These are phyloP conservation scores for Claviceps sp. DNA, from an alignment of 2,329 filamentous ascomycete genomes.

Conservation along the genomic window DNA sequence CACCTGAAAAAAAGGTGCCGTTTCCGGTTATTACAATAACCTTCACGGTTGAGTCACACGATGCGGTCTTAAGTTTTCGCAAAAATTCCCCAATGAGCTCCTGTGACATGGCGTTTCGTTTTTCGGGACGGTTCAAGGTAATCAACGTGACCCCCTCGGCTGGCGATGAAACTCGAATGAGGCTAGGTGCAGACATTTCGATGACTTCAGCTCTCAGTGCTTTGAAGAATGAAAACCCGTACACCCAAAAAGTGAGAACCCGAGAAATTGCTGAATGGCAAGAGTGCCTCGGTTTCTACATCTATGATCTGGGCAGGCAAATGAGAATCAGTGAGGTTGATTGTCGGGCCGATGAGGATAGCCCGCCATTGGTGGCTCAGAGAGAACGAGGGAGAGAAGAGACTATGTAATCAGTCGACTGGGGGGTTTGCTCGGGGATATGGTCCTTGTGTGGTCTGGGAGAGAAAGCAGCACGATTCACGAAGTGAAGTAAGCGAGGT, in stretches of 20 bases:
- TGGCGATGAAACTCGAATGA: slow-evolving; percentile 10
- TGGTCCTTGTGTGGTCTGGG: not conserved
- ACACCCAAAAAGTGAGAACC: not conserved
- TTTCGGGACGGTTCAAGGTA: slow-evolving; percentile 38
- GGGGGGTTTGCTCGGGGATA: not conserved
- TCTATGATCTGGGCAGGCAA: not conserved
- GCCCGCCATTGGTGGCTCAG: not conserved
- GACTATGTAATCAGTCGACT: not conserved
- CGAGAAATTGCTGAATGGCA: not conserved
- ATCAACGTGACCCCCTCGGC: slow-evolving; percentile 29
- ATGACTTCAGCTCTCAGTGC: not conserved
- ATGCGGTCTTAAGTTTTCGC: slow-evolving; percentile 12
- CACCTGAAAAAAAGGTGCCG: slow-evolving; percentile 13
- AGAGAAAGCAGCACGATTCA: no score
- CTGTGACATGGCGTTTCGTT: slow-evolving; percentile 45
- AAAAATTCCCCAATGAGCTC: slow-evolving; percentile 33
- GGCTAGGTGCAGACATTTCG: slow-evolving; percentile 8
- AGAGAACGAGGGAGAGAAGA: not conserved
- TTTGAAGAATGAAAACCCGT: not conserved
- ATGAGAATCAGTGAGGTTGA: not conserved
- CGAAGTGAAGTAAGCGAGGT: not conserved
- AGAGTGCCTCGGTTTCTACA: no score
- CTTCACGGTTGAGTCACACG: slow-evolving; percentile 13
- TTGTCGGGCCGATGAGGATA: not conserved
- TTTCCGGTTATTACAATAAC: slow-evolving; percentile 25